Percentiles rank a stretch among this genome's conserved stretches.
These are phyloP conservation scores for Aureobasidium sp. DNA, from an alignment of 2,329 filamentous ascomycete genomes.

Conservation along the genomic window DNA sequence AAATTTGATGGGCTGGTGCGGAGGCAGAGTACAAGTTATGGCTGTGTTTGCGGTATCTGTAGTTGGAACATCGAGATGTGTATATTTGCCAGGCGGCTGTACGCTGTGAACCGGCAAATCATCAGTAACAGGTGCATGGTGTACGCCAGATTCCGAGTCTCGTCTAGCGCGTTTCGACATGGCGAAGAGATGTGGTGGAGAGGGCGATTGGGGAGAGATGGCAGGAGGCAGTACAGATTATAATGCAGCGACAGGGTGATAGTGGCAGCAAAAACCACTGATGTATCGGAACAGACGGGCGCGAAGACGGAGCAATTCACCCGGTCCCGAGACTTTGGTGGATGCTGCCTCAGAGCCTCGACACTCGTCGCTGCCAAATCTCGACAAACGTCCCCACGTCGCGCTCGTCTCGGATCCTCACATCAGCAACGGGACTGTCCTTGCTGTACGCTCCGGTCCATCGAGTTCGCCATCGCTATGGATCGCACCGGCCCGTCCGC, in stretches of 20 bases:
- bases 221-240: neutral
- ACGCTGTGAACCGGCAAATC: conserved; percentile 10
- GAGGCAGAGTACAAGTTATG: conserved; percentile 77
- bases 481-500: conserved; percentile 43
- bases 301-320: neutral
- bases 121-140: conserved; percentile 17
- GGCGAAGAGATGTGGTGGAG: neutral
- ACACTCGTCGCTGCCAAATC: neutral
- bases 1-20: conserved; percentile 68
- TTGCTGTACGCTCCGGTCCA: conserved; percentile 11
- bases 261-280: neutral
- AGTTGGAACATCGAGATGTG: conserved; percentile 45
- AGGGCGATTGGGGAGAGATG: neutral
- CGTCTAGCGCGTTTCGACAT: conserved; percentile 56
- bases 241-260: neutral
- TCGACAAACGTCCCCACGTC: neutral
- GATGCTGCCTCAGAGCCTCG: neutral
- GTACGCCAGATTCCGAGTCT: conserved; percentile 29
- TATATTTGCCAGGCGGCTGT: conserved; percentile 29
- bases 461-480: conserved; percentile 30
- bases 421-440: conserved; percentile 10
- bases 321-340: neutral
- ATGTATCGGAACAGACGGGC: neutral
- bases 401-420: neutral
- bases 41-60: conserved; percentile 24